Evolutionary conservation across 148 eudicot genomes (phyloP).

Genomic region (Chenopodium formosanum): DNA sequence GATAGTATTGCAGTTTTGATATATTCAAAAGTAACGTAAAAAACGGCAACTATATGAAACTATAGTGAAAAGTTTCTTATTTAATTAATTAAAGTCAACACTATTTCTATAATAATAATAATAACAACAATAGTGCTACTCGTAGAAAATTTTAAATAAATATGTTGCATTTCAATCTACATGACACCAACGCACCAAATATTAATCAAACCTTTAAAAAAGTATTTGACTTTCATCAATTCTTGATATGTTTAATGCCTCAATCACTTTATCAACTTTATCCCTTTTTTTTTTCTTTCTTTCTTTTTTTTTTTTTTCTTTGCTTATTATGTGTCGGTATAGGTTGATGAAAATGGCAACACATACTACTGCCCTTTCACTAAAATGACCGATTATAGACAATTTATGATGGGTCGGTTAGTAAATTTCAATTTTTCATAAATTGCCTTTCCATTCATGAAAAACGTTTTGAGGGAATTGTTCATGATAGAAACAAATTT

Average conservation of each 20-base stretch:
- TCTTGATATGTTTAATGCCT: not conserved
- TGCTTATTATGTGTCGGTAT: not conserved
- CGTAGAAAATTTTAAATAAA: not conserved
- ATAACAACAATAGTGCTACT: too few species aligned
- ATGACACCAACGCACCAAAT: constrained; percentile 15
- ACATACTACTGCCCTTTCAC: not conserved
- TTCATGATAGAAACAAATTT: too few species aligned
- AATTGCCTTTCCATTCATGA: not conserved
- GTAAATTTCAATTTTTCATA: too few species aligned
- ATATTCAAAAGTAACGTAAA: not conserved
- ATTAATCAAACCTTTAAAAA: not conserved
- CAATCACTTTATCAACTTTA: not conserved
- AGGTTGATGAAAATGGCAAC: not conserved
- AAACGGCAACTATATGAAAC: too few species aligned
- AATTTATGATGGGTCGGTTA: too few species aligned
- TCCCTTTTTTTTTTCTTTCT: not conserved
- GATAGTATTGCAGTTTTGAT: constrained; percentile 8
- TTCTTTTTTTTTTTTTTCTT: not conserved
- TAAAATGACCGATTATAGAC: not conserved
- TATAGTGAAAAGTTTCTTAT: not conserved
- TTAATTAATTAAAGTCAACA: not conserved
- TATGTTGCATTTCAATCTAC: constrained; percentile 23
- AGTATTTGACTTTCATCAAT: constrained; percentile 20
- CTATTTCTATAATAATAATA: not conserved
- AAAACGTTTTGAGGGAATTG: not conserved